Base-by-base conservation (phyloP, 371 early-diverging fungal genomes). In the Aphelidium insulamus region DNA sequence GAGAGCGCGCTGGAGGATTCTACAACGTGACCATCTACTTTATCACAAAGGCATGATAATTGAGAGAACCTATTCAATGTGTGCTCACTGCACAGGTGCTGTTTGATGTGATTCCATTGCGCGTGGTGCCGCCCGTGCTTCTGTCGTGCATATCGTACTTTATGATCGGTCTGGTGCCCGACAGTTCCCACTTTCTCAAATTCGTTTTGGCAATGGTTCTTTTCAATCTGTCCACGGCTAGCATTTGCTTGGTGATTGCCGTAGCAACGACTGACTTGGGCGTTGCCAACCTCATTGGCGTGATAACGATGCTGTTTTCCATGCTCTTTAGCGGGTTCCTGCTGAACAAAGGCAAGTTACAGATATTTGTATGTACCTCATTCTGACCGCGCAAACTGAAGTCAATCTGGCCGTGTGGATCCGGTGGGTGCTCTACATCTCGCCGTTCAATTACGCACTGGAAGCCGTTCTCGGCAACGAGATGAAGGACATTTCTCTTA, bases 251-350 rank as follows among this genome's bases (percentile, higher is more conserved):
- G 20, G 66, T 69, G 18, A 66, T 85, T 33, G 82, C 74, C 21
- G 57, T 76, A n/a, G 52, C 74, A 0, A 61, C 80, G 24, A 57
- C 59, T 38, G 76, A 80, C 38, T 43, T 76, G 1, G 75, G 78
- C 0, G 69, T 85, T 29, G 77, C 85, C 2, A 79, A 71, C 41
- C 49, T 91, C 26, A 46, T 82, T 27, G 66, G 67, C 12, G 68
- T 69, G 12, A 61, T 91, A 38, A 57, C 72, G 17, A 76, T 86
- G 54, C 57, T 91, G 17, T 83, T 86, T 46, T 70, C 73, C 21
- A 82, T 91, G 75, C 44, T 87, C 25, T 85, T 86, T 59, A 77
- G 81, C 6, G 87, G 87, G 3, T 60, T 85, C 4, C 53, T 91
- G 31, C 52, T 91, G 32, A 86, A 85, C 57, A 77, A 76, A 49